Conservation (phyloP, 2,329 filamentous ascomycete genomes). For the Westerdykella ornata region DNA sequence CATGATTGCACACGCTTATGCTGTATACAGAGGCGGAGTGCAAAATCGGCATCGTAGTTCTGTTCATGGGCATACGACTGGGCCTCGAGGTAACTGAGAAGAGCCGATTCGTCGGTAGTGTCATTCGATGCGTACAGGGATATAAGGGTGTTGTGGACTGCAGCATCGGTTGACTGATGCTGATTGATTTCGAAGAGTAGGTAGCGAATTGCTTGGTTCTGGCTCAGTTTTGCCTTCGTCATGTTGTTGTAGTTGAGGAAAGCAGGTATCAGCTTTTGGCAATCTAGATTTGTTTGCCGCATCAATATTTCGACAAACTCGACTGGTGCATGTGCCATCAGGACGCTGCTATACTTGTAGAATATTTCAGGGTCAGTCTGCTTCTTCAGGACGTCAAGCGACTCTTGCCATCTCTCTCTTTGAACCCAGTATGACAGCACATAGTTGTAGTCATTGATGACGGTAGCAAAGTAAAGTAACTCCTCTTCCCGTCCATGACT, state of each 20-base stretch:
- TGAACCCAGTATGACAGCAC: constrained; percentile 97
- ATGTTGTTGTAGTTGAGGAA: constrained; percentile 88
- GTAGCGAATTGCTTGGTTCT: constrained; percentile 89
- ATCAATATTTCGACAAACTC: constrained; percentile 94
- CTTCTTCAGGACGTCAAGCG: constrained; percentile 80
- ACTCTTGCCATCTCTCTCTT: constrained; percentile 83
- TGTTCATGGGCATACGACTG: constrained; percentile 70
- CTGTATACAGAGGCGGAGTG: constrained; percentile 88
- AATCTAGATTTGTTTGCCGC: constrained; percentile 78
- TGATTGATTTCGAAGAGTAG: constrained; percentile 89
- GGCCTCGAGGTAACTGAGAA: constrained; percentile 82
- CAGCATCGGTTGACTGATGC: constrained; percentile 69
- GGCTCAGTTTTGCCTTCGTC: constrained; percentile 56
- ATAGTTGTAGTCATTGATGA: constrained; percentile 87
- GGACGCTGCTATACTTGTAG: constrained; percentile 93
- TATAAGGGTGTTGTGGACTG: constrained; percentile 93
- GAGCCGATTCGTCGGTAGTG: constrained; percentile 73
- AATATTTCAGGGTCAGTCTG: constrained; percentile 91
- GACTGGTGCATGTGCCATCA: constrained; percentile 80
- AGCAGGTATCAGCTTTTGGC: constrained; percentile 84
- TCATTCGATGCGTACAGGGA: constrained; percentile 89
- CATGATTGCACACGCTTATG: constrained; percentile 88
- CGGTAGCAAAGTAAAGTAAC: constrained; percentile 81
- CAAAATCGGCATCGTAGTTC: constrained; percentile 91
- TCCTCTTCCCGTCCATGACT: constrained; percentile 93